phyloP scores from a whole-genome alignment of 2,329 filamentous ascomycete genomes.

The Intubia oerlemansii region DNA sequence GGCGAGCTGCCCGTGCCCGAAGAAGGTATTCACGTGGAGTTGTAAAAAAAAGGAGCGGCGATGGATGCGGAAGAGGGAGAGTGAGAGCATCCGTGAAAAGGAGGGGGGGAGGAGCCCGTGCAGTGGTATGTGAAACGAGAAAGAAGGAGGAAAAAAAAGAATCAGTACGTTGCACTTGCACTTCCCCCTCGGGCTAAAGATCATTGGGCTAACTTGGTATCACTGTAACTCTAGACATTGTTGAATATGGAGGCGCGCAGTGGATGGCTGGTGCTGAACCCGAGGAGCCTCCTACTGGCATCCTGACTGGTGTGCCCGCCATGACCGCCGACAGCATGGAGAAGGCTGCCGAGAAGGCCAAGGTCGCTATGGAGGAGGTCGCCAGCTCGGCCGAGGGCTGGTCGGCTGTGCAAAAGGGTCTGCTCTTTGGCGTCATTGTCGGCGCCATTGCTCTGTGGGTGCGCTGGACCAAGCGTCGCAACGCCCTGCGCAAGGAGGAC shows the following conservation, averaged over 20 bases:
- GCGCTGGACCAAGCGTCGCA: conserved; percentile 16
- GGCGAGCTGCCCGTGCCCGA: conserved; percentile 64
- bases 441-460: conserved; percentile 22
- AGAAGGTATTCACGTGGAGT: conserved; percentile 87
- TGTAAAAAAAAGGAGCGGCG: conserved; percentile 24
- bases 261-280: conserved; percentile 17
- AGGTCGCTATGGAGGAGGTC: too few relatives aligned
- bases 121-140: too few relatives aligned
- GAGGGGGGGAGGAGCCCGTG: too few relatives aligned
- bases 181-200: too few relatives aligned
- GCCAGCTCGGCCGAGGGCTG: conserved; percentile 14
- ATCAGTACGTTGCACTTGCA: too few relatives aligned
- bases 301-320: conserved; percentile 1
- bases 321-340: conserved; percentile 2
- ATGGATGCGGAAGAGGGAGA: conserved; percentile 1
- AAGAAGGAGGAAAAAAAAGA: not conserved
- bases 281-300: conserved; percentile 4
- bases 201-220: too few relatives aligned
- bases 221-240: too few relatives aligned
- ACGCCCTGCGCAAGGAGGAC: conserved; percentile 11
- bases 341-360: too few relatives aligned
- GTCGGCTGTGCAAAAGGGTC: conserved; percentile 25
- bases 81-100: too few relatives aligned
- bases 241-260: conserved; percentile 14
- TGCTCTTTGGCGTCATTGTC: conserved; percentile 26